Base-by-base conservation (phyloP, 106 monocot species). In the Acorus gramineus region DNA sequence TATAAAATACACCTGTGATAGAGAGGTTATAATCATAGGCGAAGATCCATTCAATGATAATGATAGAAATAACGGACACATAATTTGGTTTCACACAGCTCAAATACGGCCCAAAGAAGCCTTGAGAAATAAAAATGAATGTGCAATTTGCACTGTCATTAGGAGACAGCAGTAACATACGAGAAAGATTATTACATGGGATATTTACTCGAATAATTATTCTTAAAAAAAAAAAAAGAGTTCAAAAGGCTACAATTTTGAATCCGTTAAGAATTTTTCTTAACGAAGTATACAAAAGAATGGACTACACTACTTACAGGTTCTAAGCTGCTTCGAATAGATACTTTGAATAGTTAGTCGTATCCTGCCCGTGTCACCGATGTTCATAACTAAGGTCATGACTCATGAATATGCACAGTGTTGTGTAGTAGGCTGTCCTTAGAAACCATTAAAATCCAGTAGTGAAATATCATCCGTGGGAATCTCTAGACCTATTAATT, bases 401-500 rank as follows among this genome's bases (percentile, higher is more conserved):
- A 70, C 60, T 76, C 59, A 62, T 53, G 43, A 56, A 55, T 76
- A 81, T 81, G 49, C 73, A 73, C 77, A 70, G 50, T 28, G 69
- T 57, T 3, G 60, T 63, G 57, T 68, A 42, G 14, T 64, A 44
- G 5, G 50, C 63, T 76, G 57, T 53, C 66, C 49, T 74, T 59
- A 94, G 55, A 87, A 90, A 66, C 28, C 28, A 28, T 76, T 78
- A 75, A 96, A 73, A 52, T 85, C 81, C 51, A 96, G 54, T 3
- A 91, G 87, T 51, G 96, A 78, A 46, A 98, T 82, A 66, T 98
- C 91, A 66, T 98, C 96, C 85, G 85, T 85, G 11, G 96, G 96
- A 63, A 98, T 91, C 53, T 91, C 77, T 45, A 98, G 77, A 46
- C 91, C 87, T 51, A 87, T 85, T 49, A 87, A 66, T 74, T 91